Percentiles rank a stretch among this genome's conserved stretches.
Evolutionary conservation across 2,329 filamentous ascomycete genomes (phyloP).

Genomic region (Amauroascus niger): DNA sequence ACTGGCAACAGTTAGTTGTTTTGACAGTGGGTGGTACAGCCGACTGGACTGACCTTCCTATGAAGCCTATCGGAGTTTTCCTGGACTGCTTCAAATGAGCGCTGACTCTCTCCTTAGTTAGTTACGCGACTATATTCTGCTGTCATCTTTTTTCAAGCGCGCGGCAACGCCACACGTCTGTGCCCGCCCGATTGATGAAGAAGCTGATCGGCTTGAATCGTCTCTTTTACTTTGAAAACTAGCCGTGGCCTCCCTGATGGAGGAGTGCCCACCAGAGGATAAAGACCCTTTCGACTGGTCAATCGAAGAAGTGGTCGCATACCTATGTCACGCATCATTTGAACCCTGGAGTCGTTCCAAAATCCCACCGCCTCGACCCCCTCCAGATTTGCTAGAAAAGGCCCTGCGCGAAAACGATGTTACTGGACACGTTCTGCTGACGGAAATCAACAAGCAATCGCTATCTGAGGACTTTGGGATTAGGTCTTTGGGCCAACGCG

Average conservation of each 20-base stretch:
- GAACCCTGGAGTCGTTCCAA: slow-evolving; percentile 34
- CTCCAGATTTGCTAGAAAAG: slow-evolving; percentile 45
- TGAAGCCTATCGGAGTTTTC: not conserved
- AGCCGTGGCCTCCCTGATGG: not conserved
- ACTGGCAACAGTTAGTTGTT: not conserved
- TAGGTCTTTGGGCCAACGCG: slow-evolving; percentile 48
- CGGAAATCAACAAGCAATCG: slow-evolving; percentile 41
- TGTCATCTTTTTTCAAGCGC: not conserved
- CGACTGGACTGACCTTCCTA: not conserved
- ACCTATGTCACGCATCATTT: slow-evolving; percentile 50
- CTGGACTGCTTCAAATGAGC: not conserved
- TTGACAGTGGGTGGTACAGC: not conserved
- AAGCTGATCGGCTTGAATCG: not conserved
- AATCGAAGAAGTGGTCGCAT: slow-evolving; percentile 54
- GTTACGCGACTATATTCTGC: not conserved
- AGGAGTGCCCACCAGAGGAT: not conserved
- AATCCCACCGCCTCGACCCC: slow-evolving; percentile 38
- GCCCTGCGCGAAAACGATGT: slow-evolving; percentile 54
- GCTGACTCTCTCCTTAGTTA: not conserved
- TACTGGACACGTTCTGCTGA: slow-evolving; percentile 56
- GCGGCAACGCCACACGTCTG: not conserved
- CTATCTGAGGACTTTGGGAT: slow-evolving; percentile 51
- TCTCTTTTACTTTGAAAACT: not conserved
- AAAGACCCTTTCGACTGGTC: slow-evolving; percentile 67
- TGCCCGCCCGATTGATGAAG: not conserved